phyloP scores from a whole-genome alignment of 768 basidiomycete species.

The Amanita molliuscula region DNA sequence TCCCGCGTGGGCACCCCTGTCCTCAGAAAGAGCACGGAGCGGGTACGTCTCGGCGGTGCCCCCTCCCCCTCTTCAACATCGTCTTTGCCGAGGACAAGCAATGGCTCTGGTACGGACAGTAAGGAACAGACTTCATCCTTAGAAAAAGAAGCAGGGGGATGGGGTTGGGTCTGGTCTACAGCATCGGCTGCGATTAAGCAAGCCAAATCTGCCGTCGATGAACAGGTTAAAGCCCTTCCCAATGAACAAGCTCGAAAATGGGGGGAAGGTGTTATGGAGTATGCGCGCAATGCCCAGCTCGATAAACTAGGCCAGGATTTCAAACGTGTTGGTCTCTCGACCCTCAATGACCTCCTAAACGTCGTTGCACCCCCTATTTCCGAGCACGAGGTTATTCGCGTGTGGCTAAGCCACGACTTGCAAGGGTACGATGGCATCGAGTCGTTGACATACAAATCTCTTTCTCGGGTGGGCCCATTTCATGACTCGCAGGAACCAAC shows the following conservation, averaged over 20 bases:
- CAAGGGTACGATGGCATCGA: slow-evolving; percentile 93
- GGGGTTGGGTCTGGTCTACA: slow-evolving; percentile 91
- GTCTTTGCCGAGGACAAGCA: slow-evolving; percentile 20
- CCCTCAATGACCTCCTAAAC: slow-evolving; percentile 85
- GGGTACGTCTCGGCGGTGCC: slow-evolving; percentile 58
- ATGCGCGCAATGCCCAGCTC: slow-evolving; percentile 82
- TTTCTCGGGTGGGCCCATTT: slow-evolving; percentile 52
- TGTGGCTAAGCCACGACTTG: slow-evolving; percentile 96
- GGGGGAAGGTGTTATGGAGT: slow-evolving; percentile 77
- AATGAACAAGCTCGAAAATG: slow-evolving; percentile 83
- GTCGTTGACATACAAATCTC: slow-evolving; percentile 81
- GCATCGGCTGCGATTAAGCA: slow-evolving; percentile 84
- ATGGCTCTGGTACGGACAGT: not conserved
- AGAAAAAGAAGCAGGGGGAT: slow-evolving; percentile 25
- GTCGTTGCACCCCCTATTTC: slow-evolving; percentile 97
- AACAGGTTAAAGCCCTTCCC: slow-evolving; percentile 82
- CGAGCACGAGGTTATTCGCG: slow-evolving; percentile 95
- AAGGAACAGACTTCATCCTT: not conserved
- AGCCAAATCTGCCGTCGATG: slow-evolving; percentile 82
- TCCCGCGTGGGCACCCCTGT: slow-evolving; percentile 65
- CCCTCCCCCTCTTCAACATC: slow-evolving; percentile 34
- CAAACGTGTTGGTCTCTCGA: slow-evolving; percentile 77
- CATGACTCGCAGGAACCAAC: not conserved
- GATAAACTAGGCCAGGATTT: slow-evolving; percentile 92
- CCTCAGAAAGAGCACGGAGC: slow-evolving; percentile 66